These are phyloP conservation scores for Anthostomella pinea DNA, from an alignment of 2,329 filamentous ascomycete species.

Conservation along the genomic window DNA sequence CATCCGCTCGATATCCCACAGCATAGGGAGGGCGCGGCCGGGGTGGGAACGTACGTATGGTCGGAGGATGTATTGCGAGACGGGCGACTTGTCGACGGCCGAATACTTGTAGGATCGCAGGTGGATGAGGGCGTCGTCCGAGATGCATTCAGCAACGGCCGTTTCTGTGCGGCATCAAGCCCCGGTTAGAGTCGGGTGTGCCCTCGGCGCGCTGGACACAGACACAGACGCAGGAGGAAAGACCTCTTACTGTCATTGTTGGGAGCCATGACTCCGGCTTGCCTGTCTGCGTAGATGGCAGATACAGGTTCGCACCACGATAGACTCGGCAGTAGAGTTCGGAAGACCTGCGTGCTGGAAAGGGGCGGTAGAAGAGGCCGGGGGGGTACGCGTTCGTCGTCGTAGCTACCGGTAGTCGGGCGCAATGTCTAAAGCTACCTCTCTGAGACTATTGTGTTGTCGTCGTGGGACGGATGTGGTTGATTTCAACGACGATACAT, in stretches of 20 bases:
- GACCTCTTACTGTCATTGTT: constrained; percentile 34
- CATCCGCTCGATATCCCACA: not conserved
- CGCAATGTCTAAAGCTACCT: not conserved
- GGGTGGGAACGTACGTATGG: constrained; percentile 73
- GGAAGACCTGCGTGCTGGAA: not conserved
- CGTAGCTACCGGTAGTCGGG: not conserved
- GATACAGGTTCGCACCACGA: too few species aligned
- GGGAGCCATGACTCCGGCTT: constrained; percentile 33
- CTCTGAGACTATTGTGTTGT: not conserved
- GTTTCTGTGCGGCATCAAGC: constrained; percentile 34
- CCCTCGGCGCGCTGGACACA: not conserved
- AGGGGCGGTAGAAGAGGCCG: not conserved
- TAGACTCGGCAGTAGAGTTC: not conserved
- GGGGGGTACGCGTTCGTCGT: not conserved
- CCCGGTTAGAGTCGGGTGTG: constrained; percentile 11
- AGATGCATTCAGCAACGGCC: constrained; percentile 70
- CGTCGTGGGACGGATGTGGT: not conserved
- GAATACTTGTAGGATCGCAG: constrained; percentile 97
- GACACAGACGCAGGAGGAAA: too few species aligned
- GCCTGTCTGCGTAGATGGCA: constrained; percentile 2
- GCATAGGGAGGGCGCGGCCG: constrained; percentile 6
- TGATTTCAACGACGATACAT: not conserved
- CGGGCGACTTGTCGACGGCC: constrained; percentile 89
- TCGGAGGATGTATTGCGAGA: constrained; percentile 89
- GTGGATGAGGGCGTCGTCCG: constrained; percentile 85